A percentile compares a stretch with the other conserved stretches of the same genome.
These are phyloP conservation scores for Pythium aristosporum DNA, from an alignment of 352 stramenopile species.

Conservation along the genomic window DNA sequence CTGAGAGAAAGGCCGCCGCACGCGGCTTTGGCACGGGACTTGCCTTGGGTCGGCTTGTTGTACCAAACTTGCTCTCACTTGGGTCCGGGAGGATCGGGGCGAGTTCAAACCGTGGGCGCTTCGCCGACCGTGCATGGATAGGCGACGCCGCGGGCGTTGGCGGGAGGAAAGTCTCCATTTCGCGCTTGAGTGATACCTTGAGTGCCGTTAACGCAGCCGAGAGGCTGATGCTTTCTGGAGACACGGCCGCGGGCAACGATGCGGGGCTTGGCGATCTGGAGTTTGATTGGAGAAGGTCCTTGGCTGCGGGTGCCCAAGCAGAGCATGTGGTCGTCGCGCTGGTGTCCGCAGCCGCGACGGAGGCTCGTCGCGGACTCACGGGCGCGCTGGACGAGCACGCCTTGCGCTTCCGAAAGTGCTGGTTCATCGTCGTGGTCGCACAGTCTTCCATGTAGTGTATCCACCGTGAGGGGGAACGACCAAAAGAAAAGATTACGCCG, in stretches of 20 bases:
- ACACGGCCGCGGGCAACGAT: constrained; percentile 2
- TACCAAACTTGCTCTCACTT: constrained; percentile 17
- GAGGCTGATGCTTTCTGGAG: constrained; percentile 45
- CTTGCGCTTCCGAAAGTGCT: constrained; percentile 75
- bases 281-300: neutral
- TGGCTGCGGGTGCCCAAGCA: neutral
- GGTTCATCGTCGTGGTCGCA: constrained; percentile 37
- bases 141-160: constrained; percentile 72
- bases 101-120: constrained; percentile 67
- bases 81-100: constrained; percentile 27
- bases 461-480: neutral
- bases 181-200: constrained; percentile 74
- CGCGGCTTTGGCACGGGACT: constrained; percentile 38
- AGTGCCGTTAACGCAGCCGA: constrained; percentile 60
- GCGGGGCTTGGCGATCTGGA: constrained; percentile 20
- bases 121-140: constrained; percentile 41
- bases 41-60: constrained; percentile 25
- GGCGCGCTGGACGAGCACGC: constrained; percentile 33
- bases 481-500: neutral
- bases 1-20: constrained; percentile 53
- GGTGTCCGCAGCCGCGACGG: neutral
- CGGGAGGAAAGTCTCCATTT: constrained; percentile 66
- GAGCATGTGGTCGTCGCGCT: neutral
- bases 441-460: constrained; percentile 14
- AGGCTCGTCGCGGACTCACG: constrained; percentile 14